Base-by-base conservation (phyloP, 768 basidiomycete species). In the Thelephora aurantiotincta region DNA sequence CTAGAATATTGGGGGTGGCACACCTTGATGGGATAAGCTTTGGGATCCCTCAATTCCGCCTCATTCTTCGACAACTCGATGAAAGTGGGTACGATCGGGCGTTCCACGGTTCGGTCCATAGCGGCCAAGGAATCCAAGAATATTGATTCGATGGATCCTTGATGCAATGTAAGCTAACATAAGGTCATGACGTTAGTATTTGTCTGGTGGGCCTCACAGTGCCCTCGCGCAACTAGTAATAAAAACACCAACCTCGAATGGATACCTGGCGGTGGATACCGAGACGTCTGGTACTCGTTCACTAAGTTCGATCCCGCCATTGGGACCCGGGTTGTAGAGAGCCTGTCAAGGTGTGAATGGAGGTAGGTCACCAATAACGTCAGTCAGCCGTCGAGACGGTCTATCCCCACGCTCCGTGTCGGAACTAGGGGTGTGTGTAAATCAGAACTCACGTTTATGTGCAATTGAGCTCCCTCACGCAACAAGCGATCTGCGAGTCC, bases 401-500 rank as follows among this genome's bases (percentile, higher is more conserved):
- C 11, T 35, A 9, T 30, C 26, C 26, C 26, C 26, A n/a, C n/a
- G n/a, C n/a, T 4, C 26, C 9, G 5, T 46, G 4, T 22, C 11
- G 35, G n/a, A n/a, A n/a, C n/a, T n/a, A n/a, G n/a, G n/a, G n/a
- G n/a, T n/a, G n/a, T n/a, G n/a, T n/a, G n/a, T n/a, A n/a, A n/a
- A n/a, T n/a, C n/a, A n/a, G 2, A 20, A 65, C 75, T 50, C 59
- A 85, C 84, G 46, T 74, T 75, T 62, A 75, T 71, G 50, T 83
- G 75, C 70, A 88, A 68, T 44, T 82, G 80, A 49, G 75, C 77
- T 5, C 75, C 82, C 54, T 84, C 74, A 35, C 62, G 68, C 20
- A 86, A 50, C 16, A 88, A 56, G 2, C 73, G 69, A 13, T 84
- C 78, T 0, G 74, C 80, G 5, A 88, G 69, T 5, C 84, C 85